Evolutionary conservation across 495 filamentous ascomycete genomes (phyloP).

Genomic region (Penicillium fimorum): DNA sequence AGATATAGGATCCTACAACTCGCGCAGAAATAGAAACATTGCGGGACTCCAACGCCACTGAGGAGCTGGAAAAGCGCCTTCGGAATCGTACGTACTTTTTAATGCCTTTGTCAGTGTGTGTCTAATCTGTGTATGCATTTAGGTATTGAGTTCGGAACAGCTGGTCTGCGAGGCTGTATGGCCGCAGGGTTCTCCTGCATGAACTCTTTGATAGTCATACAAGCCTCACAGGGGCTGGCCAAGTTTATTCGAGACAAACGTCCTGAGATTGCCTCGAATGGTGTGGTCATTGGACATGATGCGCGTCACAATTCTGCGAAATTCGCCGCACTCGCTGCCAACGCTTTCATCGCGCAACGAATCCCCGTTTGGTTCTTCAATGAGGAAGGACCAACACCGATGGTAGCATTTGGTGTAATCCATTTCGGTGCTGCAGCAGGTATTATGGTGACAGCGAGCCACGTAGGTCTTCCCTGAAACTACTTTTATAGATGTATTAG

Average conservation of each 20-base stretch:
- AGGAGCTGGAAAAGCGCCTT: conserved; percentile 58
- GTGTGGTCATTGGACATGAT: conserved; percentile 67
- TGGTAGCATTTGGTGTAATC: conserved; percentile 66
- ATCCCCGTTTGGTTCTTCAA: conserved; percentile 64
- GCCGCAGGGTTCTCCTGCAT: conserved; percentile 68
- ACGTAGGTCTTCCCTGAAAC: conserved; percentile 36
- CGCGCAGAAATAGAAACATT: conserved; percentile 59
- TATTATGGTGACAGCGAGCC: conserved; percentile 71
- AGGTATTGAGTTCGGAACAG: conserved; percentile 70
- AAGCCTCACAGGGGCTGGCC: conserved; percentile 70
- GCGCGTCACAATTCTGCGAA: conserved; percentile 64
- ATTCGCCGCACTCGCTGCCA: conserved; percentile 63
- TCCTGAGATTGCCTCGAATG: conserved; percentile 37
- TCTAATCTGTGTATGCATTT: conserved; percentile 7
- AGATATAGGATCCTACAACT: conserved; percentile 52
- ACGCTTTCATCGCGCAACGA: conserved; percentile 60
- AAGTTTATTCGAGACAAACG: conserved; percentile 53
- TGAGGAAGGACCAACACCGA: conserved; percentile 57
- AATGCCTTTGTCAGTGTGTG: background rate
- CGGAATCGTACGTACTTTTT: conserved; percentile 43
- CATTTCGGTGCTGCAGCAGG: conserved; percentile 59
- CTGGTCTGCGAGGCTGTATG: conserved; percentile 68
- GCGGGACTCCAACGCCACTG: conserved; percentile 42
- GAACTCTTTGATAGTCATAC: conserved; percentile 69
- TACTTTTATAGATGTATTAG: conserved; percentile 9